Evolutionary conservation across 2,329 filamentous ascomycete genomes (phyloP).

Genomic region (Cercospora berteroae): DNA sequence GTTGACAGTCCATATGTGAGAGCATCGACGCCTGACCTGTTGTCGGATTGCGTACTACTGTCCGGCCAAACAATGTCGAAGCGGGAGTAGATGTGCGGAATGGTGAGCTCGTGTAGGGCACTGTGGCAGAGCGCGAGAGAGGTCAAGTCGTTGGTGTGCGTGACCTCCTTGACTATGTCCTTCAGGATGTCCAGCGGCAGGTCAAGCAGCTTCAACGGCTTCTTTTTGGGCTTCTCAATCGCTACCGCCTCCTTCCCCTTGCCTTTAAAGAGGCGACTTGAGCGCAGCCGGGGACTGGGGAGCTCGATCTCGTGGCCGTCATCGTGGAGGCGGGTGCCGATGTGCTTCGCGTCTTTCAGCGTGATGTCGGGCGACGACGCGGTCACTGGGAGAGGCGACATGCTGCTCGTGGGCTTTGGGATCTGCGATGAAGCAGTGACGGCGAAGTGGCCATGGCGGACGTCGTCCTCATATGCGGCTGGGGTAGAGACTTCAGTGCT

Average conservation of each 20-base stretch:
- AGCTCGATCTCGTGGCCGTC: constrained; percentile 34
- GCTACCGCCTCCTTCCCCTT: constrained; percentile 44
- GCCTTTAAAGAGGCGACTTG: constrained; percentile 50
- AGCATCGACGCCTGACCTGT: constrained; percentile 73
- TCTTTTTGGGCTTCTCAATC: constrained; percentile 44
- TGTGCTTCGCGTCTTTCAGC: constrained; percentile 31
- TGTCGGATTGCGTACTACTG: constrained; percentile 60
- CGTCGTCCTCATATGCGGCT: constrained; percentile 30
- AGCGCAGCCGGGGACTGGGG: constrained; percentile 34
- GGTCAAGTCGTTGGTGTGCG: constrained; percentile 77
- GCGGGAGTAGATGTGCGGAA: constrained; percentile 77
- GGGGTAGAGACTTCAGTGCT: constrained; percentile 27
- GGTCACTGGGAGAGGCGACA: constrained; percentile 16
- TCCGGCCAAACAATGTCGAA: constrained; percentile 91
- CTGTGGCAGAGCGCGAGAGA: constrained; percentile 76
- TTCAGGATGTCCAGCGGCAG: constrained; percentile 75
- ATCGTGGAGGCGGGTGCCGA: constrained; percentile 34
- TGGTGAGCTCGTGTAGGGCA: constrained; percentile 69
- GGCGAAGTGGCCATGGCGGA: constrained; percentile 29
- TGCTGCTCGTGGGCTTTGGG: constrained; percentile 28
- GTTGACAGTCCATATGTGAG: constrained; percentile 80
- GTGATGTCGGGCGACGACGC: constrained; percentile 21
- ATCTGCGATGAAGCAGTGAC: constrained; percentile 29
- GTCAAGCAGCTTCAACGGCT: constrained; percentile 66
- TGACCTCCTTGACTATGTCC: constrained; percentile 76